A percentile compares a stretch with the other conserved stretches of the same genome.
Evolutionary conservation across 768 basidiomycete genomes (phyloP).

Genomic region (Boletus patriciae): DNA sequence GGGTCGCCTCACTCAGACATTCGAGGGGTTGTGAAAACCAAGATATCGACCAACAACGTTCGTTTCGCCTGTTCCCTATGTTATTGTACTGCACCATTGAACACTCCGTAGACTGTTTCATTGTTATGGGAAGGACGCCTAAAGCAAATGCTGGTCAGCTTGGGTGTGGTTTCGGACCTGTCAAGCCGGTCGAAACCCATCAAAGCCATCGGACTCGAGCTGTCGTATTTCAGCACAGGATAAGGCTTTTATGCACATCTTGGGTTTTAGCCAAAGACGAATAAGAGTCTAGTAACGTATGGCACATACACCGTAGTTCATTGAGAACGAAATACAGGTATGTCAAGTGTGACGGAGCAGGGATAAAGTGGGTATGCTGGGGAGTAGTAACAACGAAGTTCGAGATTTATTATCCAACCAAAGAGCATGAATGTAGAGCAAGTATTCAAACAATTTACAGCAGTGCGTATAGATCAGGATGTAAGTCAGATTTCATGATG

Average conservation of each 20-base stretch:
- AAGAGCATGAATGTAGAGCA: conserved; percentile 15
- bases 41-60: conserved; percentile 87
- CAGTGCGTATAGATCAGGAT: conserved; percentile 10
- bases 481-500: conserved; percentile 16
- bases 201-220: conserved; percentile 84
- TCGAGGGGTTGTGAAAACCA: conserved; percentile 84
- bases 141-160: conserved; percentile 82
- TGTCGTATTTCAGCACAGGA: conserved; percentile 86
- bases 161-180: conserved; percentile 91
- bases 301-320: conserved; percentile 20
- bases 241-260: conserved; percentile 1
- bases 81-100: background rate
- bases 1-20: conserved; percentile 38
- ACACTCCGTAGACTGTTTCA: conserved; percentile 66
- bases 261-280: conserved; percentile 5
- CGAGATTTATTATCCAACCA: conserved; percentile 20
- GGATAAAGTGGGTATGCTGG: conserved; percentile 25
- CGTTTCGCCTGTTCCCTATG: conserved; percentile 27
- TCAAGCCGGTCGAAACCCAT: conserved; percentile 84
- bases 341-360: conserved; percentile 13
- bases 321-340: conserved; percentile 24
- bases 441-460: conserved; percentile 13
- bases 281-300: conserved; percentile 20
- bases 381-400: conserved; percentile 15
- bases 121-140: conserved; percentile 94